These are phyloP conservation scores for Mycena floridula DNA, from an alignment of 768 basidiomycete genomes.

Conservation along the genomic window DNA sequence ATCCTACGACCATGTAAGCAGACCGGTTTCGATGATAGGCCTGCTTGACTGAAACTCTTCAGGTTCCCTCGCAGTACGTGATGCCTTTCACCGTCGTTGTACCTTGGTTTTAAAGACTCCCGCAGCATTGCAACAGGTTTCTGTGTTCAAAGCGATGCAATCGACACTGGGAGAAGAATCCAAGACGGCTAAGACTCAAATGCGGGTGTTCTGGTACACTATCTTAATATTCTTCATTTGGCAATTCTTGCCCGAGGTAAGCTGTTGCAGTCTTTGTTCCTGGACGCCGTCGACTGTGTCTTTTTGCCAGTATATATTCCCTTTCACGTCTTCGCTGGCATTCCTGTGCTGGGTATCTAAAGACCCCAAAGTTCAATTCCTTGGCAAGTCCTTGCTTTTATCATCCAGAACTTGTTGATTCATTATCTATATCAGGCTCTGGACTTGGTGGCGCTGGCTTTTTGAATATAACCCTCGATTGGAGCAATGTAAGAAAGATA, in stretches of 20 bases:
- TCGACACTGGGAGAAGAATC: conserved; percentile 3
- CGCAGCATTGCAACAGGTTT: conserved; percentile 11
- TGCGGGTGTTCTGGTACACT: conserved; percentile 18
- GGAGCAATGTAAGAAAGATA: no score
- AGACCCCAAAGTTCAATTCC: conserved; percentile 14
- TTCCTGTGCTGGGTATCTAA: conserved; percentile 19
- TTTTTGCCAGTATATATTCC: conserved; percentile 15
- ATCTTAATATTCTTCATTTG: conserved; percentile 5
- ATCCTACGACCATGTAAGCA: conserved; percentile 15
- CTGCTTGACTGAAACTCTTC: not conserved
- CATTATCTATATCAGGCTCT: conserved; percentile 11
- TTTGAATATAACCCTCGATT: conserved; percentile 17
- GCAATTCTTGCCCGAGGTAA: conserved; percentile 17
- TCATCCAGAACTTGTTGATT: not conserved
- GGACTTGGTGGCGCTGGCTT: conserved; percentile 18
- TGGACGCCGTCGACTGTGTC: not conserved
- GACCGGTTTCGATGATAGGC: not conserved
- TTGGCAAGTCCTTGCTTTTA: conserved; percentile 1
- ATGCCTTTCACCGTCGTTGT: not conserved
- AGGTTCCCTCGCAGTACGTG: not conserved
- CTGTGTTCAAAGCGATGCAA: conserved; percentile 10
- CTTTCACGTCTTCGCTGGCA: conserved; percentile 18
- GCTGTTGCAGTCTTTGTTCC: not conserved
- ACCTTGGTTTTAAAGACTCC: conserved; percentile 4
- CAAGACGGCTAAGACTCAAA: conserved; percentile 12